Base-by-base conservation (phyloP, 192 early-diverging fungal genomes). In the Mortierella alpina region DNA sequence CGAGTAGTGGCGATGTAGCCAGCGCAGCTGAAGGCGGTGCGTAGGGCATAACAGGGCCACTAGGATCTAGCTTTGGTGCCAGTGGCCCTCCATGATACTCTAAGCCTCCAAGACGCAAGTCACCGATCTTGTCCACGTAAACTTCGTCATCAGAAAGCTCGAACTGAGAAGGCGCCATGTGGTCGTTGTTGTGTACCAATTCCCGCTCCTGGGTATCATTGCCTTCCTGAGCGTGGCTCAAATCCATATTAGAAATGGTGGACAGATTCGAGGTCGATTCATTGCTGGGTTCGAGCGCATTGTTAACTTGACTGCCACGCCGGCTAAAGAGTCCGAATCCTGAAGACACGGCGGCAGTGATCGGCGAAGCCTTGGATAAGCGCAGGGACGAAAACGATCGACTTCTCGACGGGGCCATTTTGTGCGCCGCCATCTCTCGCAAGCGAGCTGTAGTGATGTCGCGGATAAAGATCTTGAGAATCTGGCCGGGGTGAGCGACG, bases 401-500 rank as follows among this genome's bases (percentile, higher is more conserved):
- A 40, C 58, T 68, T 2, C 66, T 63, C 22, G 64, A 15, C 9
- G 73, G 50, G 7, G 57, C 22, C 20, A 50, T 54, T 39, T 72
- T 83, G 31, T 31, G 31, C 23, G 51, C 22, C 13, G 13, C 18
- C 31, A 59, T 70, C 13, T 57, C 60, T 17, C 70, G 76, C 18
- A 76, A 22, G 12, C 74, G 70, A 50, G 46, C 8, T 31, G 83
- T 86, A 6, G 87, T 86, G 42, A 90, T 84, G 62, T 96, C 93
- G 42, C 95, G 91, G 54, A 98, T 95, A 62, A 95, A 95, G 44
- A 98, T 93, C 66, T 92, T 92, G 48, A 94, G 59, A n/a, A 98
- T 88, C 55, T 90, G 90, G 12, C 73, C 85, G 2, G 95, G 94
- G 47, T 84, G 85, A 11, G 86, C 84, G 0, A 71, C 59, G 6